phyloP scores from a whole-genome alignment of 2,329 filamentous ascomycete species.

The Metarhizium sp. region DNA sequence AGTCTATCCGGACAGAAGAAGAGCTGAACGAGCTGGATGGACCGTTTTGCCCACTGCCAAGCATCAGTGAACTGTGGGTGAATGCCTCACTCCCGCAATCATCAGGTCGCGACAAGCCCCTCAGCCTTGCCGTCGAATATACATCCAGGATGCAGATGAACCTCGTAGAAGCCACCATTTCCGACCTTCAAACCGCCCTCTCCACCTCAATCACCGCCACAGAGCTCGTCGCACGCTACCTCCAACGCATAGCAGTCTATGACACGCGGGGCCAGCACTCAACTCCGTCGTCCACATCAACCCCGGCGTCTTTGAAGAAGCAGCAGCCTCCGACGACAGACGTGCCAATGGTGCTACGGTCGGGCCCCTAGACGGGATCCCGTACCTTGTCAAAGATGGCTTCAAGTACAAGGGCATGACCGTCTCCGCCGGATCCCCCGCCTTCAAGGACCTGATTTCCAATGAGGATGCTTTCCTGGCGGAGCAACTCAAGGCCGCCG shows the following conservation, averaged over 20 bases:
- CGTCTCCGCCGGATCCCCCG: not conserved
- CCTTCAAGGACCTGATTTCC: not conserved
- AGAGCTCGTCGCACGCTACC: not conserved
- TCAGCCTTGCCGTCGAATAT: too few species aligned
- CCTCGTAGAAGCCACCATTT: not conserved
- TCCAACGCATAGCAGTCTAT: not conserved
- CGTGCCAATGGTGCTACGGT: not conserved
- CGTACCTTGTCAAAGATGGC: not conserved
- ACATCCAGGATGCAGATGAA: not conserved
- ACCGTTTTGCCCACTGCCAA: too few species aligned
- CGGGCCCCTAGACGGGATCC: not conserved
- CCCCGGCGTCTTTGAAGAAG: not conserved
- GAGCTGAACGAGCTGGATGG: too few species aligned
- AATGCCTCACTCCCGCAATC: too few species aligned
- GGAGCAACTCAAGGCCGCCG: not conserved
- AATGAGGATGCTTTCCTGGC: not conserved
- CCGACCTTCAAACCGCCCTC: not conserved
- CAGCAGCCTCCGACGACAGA: not conserved
- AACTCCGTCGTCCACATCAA: not conserved
- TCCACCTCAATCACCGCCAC: not conserved
- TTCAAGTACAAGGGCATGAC: not conserved
- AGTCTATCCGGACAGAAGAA: too few species aligned
- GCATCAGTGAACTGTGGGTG: too few species aligned
- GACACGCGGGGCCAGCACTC: not conserved
- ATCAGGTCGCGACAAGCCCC: not conserved